These are phyloP conservation scores for Stramenopiles sp. DNA, from an alignment of 352 stramenopile species.

Conservation along the genomic window DNA sequence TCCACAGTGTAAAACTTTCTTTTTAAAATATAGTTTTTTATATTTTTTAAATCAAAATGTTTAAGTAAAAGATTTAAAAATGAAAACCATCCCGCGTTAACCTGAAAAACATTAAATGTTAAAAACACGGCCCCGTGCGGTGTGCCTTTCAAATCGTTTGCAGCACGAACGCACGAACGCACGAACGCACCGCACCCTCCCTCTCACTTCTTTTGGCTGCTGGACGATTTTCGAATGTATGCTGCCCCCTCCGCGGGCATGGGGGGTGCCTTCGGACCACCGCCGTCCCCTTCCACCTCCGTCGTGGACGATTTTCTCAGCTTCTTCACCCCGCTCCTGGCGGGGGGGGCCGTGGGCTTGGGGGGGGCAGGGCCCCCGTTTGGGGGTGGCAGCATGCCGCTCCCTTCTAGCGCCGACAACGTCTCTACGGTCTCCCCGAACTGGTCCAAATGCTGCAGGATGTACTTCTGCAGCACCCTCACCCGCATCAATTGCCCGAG, in stretches of 20 bases:
- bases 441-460: not conserved
- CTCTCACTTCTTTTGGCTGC: not conserved
- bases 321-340: not conserved
- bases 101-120: no score
- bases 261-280: not conserved
- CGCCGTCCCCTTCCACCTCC: not conserved
- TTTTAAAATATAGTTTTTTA: no score
- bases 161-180: no score
- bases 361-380: not conserved
- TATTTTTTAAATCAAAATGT: no score
- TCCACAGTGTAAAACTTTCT: no score
- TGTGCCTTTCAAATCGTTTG: no score
- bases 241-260: not conserved
- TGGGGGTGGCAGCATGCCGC: not conserved
- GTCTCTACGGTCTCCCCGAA: not conserved
- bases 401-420: not conserved
- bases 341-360: not conserved
- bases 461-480: not conserved
- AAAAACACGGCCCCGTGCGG: no score
- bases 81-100: no score
- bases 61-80: no score
- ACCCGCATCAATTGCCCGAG: conserved; percentile 12
- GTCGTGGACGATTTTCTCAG: not conserved
- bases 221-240: not conserved
- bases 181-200: no score